phyloP scores from a whole-genome alignment of 306 rosid genomes.

The Mimosa bimucronata region DNA sequence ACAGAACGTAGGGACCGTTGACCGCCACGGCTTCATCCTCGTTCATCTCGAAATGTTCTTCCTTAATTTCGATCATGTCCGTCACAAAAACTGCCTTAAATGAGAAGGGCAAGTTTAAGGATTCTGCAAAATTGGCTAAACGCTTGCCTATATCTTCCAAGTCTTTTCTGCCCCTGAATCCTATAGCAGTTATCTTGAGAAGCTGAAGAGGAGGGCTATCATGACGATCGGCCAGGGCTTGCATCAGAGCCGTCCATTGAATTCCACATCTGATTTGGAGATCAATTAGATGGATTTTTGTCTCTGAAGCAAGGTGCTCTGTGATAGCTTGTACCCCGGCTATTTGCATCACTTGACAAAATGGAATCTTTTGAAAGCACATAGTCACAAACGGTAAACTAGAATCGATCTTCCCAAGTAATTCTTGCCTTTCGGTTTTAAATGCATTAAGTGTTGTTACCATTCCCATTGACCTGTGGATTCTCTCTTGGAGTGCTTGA shows the following conservation, averaged over 20 bases:
- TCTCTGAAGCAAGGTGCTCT: conserved; percentile 50
- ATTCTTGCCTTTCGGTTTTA: neutral
- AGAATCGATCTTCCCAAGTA: conserved; percentile 13
- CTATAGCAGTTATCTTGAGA: conserved; percentile 65
- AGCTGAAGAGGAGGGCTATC: conserved; percentile 45
- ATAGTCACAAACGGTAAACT: neutral
- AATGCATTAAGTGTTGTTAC: neutral
- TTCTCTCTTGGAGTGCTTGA: conserved; percentile 56
- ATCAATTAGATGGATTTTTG: conserved; percentile 60
- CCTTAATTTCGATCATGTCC: conserved; percentile 51
- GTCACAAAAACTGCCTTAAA: conserved; percentile 42
- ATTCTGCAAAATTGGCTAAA: conserved; percentile 49
- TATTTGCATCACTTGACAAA: conserved; percentile 48
- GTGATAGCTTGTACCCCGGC: conserved; percentile 54
- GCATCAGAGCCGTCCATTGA: conserved; percentile 57
- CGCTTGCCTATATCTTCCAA: conserved; percentile 51
- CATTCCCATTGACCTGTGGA: conserved; percentile 47
- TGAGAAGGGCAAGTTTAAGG: conserved; percentile 60
- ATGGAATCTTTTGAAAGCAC: conserved; percentile 50
- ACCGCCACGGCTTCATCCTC: conserved; percentile 55
- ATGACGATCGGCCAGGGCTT: conserved; percentile 52
- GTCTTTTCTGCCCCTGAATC: conserved; percentile 10
- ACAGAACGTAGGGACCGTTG: conserved; percentile 40
- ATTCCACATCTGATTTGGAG: conserved; percentile 59
- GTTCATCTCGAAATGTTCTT: conserved; percentile 42